These are phyloP conservation scores for Thielaviopsis ethacetica DNA, from an alignment of 2,329 filamentous ascomycete genomes.

Conservation along the genomic window DNA sequence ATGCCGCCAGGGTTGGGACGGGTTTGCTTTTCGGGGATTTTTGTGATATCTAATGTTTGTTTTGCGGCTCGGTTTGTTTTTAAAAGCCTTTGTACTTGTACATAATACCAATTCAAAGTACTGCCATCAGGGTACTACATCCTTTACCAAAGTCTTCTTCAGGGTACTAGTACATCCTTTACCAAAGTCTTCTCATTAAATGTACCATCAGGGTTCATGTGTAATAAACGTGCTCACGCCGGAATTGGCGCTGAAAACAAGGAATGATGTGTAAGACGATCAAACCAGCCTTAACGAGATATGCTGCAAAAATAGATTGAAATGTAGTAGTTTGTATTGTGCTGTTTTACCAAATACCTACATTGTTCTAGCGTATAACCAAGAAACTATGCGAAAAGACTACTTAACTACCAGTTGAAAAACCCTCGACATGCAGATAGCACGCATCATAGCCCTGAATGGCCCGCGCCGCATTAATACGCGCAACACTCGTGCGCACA, in stretches of 20 bases:
- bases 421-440: constrained; percentile 9
- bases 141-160: too few species aligned
- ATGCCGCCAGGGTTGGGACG: not conserved
- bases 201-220: too few species aligned
- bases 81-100: too few species aligned
- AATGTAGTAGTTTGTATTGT: not conserved
- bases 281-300: not conserved
- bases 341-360: not conserved
- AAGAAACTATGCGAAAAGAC: not conserved
- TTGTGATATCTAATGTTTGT: not conserved
- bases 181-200: too few species aligned
- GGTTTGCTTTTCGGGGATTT: not conserved
- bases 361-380: not conserved
- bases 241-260: too few species aligned
- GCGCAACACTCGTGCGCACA: constrained; percentile 38
- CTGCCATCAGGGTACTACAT: too few species aligned
- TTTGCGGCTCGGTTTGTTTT: not conserved
- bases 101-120: too few species aligned
- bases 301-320: not conserved
- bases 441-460: constrained; percentile 4
- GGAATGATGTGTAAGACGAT: not conserved
- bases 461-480: constrained; percentile 10
- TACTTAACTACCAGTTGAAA: constrained; percentile 6
- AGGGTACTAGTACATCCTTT: too few species aligned
- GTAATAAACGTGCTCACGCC: too few species aligned